Percentiles rank a stretch among this genome's conserved stretches.
Evolutionary conservation across 2,329 filamentous ascomycete genomes (phyloP).

Genomic region (Orbilia ellipsospora): DNA sequence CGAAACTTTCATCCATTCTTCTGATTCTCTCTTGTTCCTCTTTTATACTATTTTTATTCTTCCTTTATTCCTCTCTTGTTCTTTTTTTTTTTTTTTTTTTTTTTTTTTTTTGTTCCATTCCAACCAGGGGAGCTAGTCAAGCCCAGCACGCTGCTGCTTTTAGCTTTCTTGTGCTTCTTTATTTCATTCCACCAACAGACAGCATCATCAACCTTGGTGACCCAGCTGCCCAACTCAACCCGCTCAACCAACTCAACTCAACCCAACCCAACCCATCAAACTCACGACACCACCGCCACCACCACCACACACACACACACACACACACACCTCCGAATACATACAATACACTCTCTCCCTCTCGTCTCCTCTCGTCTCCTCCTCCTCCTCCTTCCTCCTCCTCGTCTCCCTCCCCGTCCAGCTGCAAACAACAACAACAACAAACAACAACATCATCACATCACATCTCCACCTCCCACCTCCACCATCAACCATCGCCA

Average conservation of each 20-base stretch:
- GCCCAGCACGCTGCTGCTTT: too few species aligned
- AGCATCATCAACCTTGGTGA: too few species aligned
- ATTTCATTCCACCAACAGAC: too few species aligned
- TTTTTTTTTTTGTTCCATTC: not conserved
- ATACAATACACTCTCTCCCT: constrained; percentile 44
- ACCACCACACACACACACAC: constrained; percentile 5
- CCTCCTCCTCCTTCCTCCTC: constrained; percentile 50
- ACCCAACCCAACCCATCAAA: not conserved
- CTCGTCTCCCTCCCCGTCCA: constrained; percentile 33
- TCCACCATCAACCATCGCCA: not conserved
- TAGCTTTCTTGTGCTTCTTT: not conserved
- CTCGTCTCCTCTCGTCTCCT: constrained; percentile 59
- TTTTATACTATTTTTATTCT: constrained; percentile 46
- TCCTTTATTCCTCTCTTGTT: constrained; percentile 50
- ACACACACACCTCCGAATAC: not conserved
- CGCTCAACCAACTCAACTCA: not conserved
- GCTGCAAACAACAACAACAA: constrained; percentile 1
- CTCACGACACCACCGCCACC: constrained; percentile 27
- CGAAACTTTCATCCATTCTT: constrained; percentile 11
- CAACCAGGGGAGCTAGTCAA: too few species aligned
- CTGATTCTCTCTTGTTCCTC: not conserved
- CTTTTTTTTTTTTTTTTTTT: constrained; percentile 20
- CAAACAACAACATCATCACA: not conserved
- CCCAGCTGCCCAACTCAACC: too few species aligned
- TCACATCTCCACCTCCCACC: constrained; percentile 25